These are phyloP conservation scores for Loxodes magnus DNA, from an alignment of 73 alveolate genomes.

Conservation along the genomic window DNA sequence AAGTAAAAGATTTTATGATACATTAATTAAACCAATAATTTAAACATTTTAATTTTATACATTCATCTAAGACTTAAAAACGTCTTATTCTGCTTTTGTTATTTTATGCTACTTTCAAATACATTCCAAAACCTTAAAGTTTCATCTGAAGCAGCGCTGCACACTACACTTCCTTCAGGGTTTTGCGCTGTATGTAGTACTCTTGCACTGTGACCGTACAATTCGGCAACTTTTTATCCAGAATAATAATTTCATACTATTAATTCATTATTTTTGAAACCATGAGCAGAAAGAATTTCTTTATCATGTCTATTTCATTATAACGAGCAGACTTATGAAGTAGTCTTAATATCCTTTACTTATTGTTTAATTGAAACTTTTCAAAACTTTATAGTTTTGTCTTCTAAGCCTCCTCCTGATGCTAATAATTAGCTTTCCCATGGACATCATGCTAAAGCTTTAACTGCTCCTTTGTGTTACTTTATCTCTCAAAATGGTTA, in stretches of 20 bases:
- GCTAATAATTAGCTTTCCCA: slow-evolving; percentile 86
- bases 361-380: slow-evolving; percentile 64
- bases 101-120: slow-evolving; percentile 15
- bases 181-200: slow-evolving; percentile 80
- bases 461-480: slow-evolving; percentile 97
- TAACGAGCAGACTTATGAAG: slow-evolving; percentile 86
- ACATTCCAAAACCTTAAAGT: slow-evolving; percentile 98
- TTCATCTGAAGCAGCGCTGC: slow-evolving; percentile 98
- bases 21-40: too few species aligned
- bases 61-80: too few species aligned
- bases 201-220: slow-evolving; percentile 91
- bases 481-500: slow-evolving; percentile 37
- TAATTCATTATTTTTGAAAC: slow-evolving; percentile 85
- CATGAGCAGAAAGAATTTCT: slow-evolving; percentile 85
- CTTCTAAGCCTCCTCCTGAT: slow-evolving; percentile 99
- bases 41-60: too few species aligned
- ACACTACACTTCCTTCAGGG: slow-evolving; percentile 97
- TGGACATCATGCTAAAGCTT: slow-evolving; percentile 99
- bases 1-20: too few species aligned
- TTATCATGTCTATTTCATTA: slow-evolving; percentile 64
- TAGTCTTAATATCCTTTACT: slow-evolving; percentile 66
- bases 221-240: slow-evolving; percentile 84
- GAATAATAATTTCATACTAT: slow-evolving; percentile 90
- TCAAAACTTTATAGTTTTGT: slow-evolving; percentile 90
- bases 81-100: not conserved